Evolutionary conservation across 2,329 filamentous ascomycete genomes (phyloP).

Genomic region (Cladorrhinum sp.): DNA sequence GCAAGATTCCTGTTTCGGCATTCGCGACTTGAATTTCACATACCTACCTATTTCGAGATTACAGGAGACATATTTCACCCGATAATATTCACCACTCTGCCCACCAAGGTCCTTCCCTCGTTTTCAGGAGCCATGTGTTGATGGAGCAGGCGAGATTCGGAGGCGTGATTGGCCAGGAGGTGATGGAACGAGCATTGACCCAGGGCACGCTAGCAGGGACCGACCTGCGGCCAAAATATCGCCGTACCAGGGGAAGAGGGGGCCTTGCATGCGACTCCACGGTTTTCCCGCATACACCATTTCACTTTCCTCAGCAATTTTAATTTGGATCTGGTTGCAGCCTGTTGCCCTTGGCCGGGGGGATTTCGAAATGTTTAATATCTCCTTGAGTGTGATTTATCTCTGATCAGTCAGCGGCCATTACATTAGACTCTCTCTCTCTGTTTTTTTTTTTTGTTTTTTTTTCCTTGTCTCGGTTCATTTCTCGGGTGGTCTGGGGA

Average conservation of each 20-base stretch:
- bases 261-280: conserved; percentile 12
- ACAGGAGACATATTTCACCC: not conserved
- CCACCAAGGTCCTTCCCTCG: conserved; percentile 12
- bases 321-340: not conserved
- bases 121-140: conserved; percentile 6
- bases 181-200: conserved; percentile 21
- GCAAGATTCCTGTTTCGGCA: no score
- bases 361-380: no score
- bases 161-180: conserved; percentile 11
- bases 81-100: not conserved
- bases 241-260: conserved; percentile 17
- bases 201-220: conserved; percentile 25
- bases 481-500: conserved; percentile 2
- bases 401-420: no score
- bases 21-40: not conserved
- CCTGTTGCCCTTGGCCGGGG: no score
- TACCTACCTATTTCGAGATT: not conserved
- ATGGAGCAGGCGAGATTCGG: not conserved
- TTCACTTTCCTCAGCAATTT: conserved; percentile 1
- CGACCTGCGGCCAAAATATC: conserved; percentile 22
- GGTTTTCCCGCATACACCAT: conserved; percentile 15
- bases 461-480: not conserved
- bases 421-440: no score
- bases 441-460: no score
- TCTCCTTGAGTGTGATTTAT: not conserved